phyloP scores from a whole-genome alignment of 768 basidiomycete genomes.

The Tricholoma bakamatsutake region DNA sequence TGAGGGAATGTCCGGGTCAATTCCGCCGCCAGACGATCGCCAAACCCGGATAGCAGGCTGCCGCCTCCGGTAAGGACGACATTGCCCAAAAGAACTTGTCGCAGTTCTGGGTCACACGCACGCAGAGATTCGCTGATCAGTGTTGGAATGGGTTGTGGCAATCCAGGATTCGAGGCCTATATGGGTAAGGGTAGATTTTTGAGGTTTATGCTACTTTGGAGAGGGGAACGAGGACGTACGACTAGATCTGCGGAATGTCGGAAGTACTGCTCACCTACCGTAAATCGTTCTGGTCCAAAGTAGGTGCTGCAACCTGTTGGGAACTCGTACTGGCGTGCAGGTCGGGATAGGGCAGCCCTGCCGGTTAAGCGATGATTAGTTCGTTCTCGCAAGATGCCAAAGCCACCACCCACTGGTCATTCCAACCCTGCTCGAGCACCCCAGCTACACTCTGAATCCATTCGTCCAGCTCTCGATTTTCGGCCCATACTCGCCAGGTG shows the following conservation, averaged over 20 bases:
- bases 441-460: constrained; percentile 89
- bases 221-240: constrained; percentile 28
- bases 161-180: constrained; percentile 51
- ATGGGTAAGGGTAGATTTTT: neutral
- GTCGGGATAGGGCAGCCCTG: constrained; percentile 55
- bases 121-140: constrained; percentile 75
- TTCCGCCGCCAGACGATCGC: constrained; percentile 77
- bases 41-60: constrained; percentile 78
- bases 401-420: constrained; percentile 67
- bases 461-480: constrained; percentile 81
- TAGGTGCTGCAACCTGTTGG: constrained; percentile 86
- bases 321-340: constrained; percentile 82
- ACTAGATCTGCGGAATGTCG: constrained; percentile 55
- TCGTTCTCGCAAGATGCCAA: neutral
- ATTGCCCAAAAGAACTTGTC: constrained; percentile 85
- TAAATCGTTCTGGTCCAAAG: constrained; percentile 77
- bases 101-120: constrained; percentile 87
- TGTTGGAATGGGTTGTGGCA: constrained; percentile 71
- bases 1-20: constrained; percentile 70
- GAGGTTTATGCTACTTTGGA: neutral
- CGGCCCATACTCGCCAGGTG: constrained; percentile 78
- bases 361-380: constrained; percentile 1
- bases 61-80: constrained; percentile 96
- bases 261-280: constrained; percentile 88
- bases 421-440: constrained; percentile 84